Base-by-base conservation (phyloP, 352 stramenopile genomes). In the Hyaloperonospora brassicae region DNA sequence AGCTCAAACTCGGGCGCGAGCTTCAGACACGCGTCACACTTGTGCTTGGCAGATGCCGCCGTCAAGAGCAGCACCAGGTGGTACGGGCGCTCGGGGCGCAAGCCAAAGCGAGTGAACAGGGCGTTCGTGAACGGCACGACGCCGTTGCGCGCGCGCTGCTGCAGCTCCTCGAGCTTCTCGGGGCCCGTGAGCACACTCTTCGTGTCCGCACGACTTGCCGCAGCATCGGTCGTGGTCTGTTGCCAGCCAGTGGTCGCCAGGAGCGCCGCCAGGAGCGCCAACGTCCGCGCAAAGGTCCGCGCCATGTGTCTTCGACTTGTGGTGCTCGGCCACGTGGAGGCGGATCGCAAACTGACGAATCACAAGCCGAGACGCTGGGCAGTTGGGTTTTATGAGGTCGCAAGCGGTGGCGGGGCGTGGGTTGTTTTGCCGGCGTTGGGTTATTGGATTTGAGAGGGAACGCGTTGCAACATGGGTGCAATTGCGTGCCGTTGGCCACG, bases 61-160 rank as follows among this genome's bases (percentile, higher is more conserved):
- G 83, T 93, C 64, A 88, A 86, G 36, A 93, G 60, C 41, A 91
- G 55, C 50, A 93, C 65, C 23, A 90, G 42, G 52, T 93, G 83
- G 65, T 91, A 93, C 44, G 83, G 83, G 27, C 83, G 80, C 45
- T 91, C 79, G 0, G 83, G 73, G 1, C 77, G 77, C 48, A 76
- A 42, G 13, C 73, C 79, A 27, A 80, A 76, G 52, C 77, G 66
- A 10, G 70, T 59, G 59, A 85, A 93, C 17, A 68, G 62, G 1
- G 87, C 74, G 49, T 35, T 59, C 12, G 62, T 76, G 46, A 93
- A 80, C 40, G 70, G 50, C 35, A 93, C 51, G 39, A 90, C 65
- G 46, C 78, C 78, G 46, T 87, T 71, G 35, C 70, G 69, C 59
- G 84, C 62, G 49, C 57, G 65, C 11, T 54, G 56, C 6, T 72